Percentiles rank a stretch among this genome's conserved stretches.
phyloP scores from a whole-genome alignment of 2,329 filamentous ascomycete species.

The Blastomyces gilchristii region DNA sequence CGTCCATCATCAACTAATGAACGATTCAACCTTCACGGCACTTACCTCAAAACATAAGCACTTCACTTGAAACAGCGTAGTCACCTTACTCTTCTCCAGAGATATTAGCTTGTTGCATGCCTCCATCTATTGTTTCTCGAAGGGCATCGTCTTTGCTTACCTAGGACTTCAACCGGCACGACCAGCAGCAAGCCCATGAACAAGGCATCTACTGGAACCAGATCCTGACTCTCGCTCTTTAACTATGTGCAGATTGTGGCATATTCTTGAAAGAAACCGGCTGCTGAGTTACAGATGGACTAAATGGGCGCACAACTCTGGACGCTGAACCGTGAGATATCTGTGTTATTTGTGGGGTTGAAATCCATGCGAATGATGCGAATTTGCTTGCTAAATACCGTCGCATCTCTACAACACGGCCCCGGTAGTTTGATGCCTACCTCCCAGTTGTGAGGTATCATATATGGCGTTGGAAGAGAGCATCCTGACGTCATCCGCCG shows the following conservation, averaged over 20 bases:
- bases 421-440: neutral
- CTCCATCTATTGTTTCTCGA: neutral
- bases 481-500: too few relatives aligned
- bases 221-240: neutral
- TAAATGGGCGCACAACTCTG: neutral
- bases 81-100: neutral
- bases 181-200: neutral
- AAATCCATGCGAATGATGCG: neutral
- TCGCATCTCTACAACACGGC: neutral
- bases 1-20: neutral
- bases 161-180: neutral
- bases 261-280: neutral
- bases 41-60: neutral
- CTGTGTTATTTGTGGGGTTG: neutral
- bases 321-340: neutral
- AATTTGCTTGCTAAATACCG: neutral
- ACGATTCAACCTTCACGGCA: neutral
- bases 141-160: neutral
- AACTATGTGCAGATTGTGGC: neutral
- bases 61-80: neutral
- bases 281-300: neutral
- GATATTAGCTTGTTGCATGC: neutral
- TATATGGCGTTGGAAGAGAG: too few relatives aligned
- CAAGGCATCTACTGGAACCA: neutral
- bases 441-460: neutral